Conservation (phyloP, 176 grass and related monocot genomes). For the Oryza meyeriana region DNA sequence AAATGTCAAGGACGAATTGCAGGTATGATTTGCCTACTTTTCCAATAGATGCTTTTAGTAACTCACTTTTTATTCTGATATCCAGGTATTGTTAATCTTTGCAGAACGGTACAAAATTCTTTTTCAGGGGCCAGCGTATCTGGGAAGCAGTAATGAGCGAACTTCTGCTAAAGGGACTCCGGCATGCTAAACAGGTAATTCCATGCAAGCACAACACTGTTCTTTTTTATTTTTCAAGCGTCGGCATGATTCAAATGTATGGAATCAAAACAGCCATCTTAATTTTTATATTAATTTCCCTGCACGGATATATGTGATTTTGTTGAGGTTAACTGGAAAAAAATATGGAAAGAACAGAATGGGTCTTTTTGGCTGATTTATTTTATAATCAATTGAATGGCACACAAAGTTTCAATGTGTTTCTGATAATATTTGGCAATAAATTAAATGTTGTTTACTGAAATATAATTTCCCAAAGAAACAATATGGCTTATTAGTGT, state of each 20-base stretch:
- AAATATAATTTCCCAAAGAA: background rate
- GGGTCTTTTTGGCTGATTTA: background rate
- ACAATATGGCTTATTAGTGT: background rate
- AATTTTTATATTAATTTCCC: background rate
- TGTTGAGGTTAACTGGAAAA: background rate
- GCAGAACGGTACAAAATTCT: constrained; percentile 61
- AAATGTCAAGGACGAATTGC: constrained; percentile 45
- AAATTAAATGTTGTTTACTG: background rate
- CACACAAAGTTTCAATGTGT: background rate
- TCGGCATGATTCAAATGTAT: background rate
- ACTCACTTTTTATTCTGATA: background rate
- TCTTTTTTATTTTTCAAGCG: background rate
- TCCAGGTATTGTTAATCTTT: background rate
- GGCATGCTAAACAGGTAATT: constrained; percentile 76
- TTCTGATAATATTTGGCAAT: background rate
- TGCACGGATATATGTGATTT: constrained; percentile 1
- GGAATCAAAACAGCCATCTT: constrained; percentile 3
- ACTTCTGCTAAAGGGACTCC: constrained; percentile 61
- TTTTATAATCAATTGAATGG: background rate
- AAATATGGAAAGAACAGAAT: background rate
- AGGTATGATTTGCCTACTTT: constrained; percentile 34
- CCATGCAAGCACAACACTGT: background rate
- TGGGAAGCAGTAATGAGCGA: constrained; percentile 78
- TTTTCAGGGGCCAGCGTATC: constrained; percentile 72
- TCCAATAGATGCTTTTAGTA: background rate